phyloP scores from a whole-genome alignment of 208 protist genomes.

The Crithidia brevicula region DNA sequence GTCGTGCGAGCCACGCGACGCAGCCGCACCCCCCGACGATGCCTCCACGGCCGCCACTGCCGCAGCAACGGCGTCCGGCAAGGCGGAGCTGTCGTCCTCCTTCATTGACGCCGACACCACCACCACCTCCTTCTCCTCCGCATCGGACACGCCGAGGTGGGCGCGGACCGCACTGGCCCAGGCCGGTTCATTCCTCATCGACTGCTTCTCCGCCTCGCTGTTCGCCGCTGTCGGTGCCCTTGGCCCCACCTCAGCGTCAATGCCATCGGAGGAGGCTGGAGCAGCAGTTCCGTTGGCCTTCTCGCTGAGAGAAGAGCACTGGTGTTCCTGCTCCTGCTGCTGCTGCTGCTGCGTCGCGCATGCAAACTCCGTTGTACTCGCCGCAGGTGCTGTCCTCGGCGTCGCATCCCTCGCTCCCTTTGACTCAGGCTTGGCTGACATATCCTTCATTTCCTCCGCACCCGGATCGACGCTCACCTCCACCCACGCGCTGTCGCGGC shows the following conservation, averaged over 20 bases:
- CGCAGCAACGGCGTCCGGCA: not conserved
- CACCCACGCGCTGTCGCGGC: not conserved
- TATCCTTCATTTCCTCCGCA: slow-evolving; percentile 20
- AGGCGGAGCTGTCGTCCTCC: not conserved
- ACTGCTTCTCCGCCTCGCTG: too few relatives aligned
- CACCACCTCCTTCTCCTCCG: slow-evolving; percentile 10
- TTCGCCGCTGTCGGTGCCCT: not conserved
- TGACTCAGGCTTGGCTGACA: not conserved
- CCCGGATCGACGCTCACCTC: not conserved
- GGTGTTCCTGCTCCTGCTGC: too few relatives aligned
- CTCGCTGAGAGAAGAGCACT: too few relatives aligned
- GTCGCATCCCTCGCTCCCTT: too few relatives aligned
- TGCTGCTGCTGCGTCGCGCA: too few relatives aligned
- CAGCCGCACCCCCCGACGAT: too few relatives aligned
- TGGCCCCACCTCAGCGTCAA: not conserved
- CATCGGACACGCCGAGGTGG: not conserved
- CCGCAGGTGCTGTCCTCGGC: too few relatives aligned
- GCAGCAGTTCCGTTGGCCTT: too few relatives aligned
- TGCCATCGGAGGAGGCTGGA: too few relatives aligned
- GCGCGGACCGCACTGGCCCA: not conserved
- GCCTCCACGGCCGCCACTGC: too few relatives aligned
- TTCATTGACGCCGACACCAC: not conserved
- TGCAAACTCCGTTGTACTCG: too few relatives aligned
- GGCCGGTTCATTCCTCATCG: slow-evolving; percentile 1
- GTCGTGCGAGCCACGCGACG: slow-evolving; percentile 6